Conservation (phyloP, 306 rosid genomes). For the Canavalia ensiformis region DNA sequence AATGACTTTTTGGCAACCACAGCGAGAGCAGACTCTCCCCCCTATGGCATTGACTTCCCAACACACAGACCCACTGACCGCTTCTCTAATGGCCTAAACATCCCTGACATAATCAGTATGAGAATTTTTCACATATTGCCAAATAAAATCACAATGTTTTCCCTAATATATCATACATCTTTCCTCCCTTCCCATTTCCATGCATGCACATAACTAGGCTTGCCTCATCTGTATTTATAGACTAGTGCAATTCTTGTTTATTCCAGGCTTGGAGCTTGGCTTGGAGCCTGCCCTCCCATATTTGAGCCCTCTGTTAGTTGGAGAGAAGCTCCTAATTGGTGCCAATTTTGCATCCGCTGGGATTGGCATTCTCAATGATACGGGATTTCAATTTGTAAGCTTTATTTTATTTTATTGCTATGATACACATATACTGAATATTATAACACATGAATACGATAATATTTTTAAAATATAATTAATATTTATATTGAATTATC, state of each 20-base stretch:
- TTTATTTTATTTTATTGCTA: no score
- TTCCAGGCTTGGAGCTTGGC: slow-evolving; percentile 75
- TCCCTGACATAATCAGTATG: slow-evolving; percentile 84
- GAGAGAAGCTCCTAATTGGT: slow-evolving; percentile 72
- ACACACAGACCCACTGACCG: slow-evolving; percentile 82
- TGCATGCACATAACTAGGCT: slow-evolving; percentile 17
- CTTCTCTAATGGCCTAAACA: slow-evolving; percentile 91
- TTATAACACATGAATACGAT: no score
- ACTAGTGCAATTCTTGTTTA: not conserved
- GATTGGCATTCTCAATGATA: slow-evolving; percentile 90
- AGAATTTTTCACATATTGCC: not conserved
- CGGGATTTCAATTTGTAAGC: slow-evolving; percentile 88
- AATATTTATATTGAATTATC: no score
- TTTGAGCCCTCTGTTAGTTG: slow-evolving; percentile 73
- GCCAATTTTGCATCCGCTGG: slow-evolving; percentile 98
- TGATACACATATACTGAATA: no score
- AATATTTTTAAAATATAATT: no score
- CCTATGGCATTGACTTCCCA: slow-evolving; percentile 89
- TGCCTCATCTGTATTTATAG: not conserved
- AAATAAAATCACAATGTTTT: slow-evolving; percentile 20
- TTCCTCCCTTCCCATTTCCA: not conserved
- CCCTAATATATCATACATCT: not conserved
- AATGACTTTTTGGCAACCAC: slow-evolving; percentile 83
- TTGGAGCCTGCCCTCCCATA: slow-evolving; percentile 80
- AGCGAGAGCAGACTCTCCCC: slow-evolving; percentile 82